Evolutionary conservation across 352 stramenopile species (phyloP).

Genomic region (Globisporangium lucens): DNA sequence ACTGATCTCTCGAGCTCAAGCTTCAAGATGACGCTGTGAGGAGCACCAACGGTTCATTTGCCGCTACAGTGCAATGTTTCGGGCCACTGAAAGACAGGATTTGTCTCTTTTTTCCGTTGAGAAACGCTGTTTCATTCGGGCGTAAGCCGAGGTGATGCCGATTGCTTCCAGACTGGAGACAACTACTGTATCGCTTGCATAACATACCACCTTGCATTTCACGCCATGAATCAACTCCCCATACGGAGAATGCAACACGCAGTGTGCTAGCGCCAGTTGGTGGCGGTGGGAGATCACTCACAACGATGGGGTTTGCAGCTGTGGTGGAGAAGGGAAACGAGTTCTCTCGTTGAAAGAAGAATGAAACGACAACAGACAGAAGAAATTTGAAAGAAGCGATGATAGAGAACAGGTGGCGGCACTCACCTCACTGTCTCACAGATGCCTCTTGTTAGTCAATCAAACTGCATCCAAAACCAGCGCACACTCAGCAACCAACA

Average conservation of each 20-base stretch:
- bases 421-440: slow-evolving; percentile 2
- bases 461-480: neutral
- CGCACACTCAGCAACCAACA: neutral
- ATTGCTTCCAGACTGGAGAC: neutral
- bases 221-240: neutral
- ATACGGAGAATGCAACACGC: neutral
- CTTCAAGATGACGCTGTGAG: neutral
- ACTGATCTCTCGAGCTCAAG: neutral
- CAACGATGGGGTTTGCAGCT: neutral
- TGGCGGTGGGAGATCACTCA: neutral
- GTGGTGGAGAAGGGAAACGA: neutral
- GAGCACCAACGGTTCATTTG: neutral
- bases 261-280: neutral
- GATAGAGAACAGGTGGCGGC: neutral
- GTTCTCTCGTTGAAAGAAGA: neutral
- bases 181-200: neutral
- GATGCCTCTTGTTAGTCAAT: neutral
- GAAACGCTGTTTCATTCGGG: neutral
- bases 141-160: neutral
- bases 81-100: neutral
- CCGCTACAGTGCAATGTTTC: neutral
- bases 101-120: neutral
- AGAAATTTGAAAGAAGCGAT: neutral
- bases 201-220: slow-evolving; percentile 1
- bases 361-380: neutral